Percentiles rank a stretch among this genome's conserved stretches.
Evolutionary conservation across 306 rosid species (phyloP).

Genomic region (Ziziphus jujuba): DNA sequence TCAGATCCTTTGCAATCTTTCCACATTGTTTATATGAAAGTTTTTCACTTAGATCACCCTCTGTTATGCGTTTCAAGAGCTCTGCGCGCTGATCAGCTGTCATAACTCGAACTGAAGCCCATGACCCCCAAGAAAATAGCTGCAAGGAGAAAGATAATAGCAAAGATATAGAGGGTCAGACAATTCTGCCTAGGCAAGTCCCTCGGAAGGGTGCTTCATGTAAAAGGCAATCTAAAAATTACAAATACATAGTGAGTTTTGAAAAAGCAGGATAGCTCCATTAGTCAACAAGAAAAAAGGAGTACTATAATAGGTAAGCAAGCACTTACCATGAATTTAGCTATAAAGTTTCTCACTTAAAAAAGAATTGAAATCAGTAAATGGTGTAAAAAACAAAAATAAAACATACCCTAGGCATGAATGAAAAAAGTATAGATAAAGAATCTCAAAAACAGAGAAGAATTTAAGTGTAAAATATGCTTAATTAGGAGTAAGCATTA

Average conservation of each 20-base stretch:
- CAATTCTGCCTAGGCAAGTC: conserved; percentile 2
- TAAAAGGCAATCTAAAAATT: too few species aligned
- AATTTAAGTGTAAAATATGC: too few species aligned
- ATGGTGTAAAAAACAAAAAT: too few species aligned
- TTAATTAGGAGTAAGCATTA: not conserved
- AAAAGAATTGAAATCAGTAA: too few species aligned
- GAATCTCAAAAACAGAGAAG: too few species aligned
- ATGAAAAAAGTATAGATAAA: not conserved
- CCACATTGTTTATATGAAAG: conserved; percentile 70
- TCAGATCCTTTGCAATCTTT: conserved; percentile 81
- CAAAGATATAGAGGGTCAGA: conserved; percentile 3
- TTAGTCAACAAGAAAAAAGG: too few species aligned
- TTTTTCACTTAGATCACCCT: conserved; percentile 52
- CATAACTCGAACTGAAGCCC: conserved; percentile 85
- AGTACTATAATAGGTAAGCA: too few species aligned
- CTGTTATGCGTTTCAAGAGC: conserved; percentile 53
- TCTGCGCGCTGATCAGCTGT: conserved; percentile 81
- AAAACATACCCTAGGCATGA: conserved; percentile 6
- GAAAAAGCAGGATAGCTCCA: too few species aligned
- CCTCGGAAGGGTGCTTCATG: not conserved
- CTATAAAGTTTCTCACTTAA: too few species aligned
- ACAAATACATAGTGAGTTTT: too few species aligned
- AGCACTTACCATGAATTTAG: too few species aligned
- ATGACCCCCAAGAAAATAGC: conserved; percentile 72
- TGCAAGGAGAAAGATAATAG: conserved; percentile 17